phyloP scores from a whole-genome alignment of 1,284 basidiomycete genomes.

The Inonotus hispidus region DNA sequence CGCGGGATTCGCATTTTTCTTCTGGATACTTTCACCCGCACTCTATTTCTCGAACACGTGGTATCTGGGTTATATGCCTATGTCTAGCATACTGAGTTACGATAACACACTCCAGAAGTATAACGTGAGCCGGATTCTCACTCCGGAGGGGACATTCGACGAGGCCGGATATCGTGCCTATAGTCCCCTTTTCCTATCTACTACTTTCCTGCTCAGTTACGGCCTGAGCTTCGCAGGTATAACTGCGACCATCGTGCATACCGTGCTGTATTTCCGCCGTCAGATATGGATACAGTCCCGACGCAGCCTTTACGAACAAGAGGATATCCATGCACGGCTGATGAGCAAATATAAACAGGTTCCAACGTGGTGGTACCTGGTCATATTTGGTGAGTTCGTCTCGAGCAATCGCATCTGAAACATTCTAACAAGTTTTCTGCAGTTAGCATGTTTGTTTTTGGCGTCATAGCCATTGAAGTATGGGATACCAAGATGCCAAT shows the following conservation, averaged over 20 bases:
- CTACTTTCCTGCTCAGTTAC: constrained; percentile 63
- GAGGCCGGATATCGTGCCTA: constrained; percentile 65
- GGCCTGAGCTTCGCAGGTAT: constrained; percentile 64
- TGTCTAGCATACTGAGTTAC: constrained; percentile 49
- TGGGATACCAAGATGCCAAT: constrained; percentile 36
- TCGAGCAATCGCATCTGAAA: not conserved
- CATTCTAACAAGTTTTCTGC: constrained; percentile 20
- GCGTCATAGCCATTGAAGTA: constrained; percentile 40
- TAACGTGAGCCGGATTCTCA: constrained; percentile 64
- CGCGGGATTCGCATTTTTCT: constrained; percentile 37
- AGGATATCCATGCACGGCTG: constrained; percentile 77
- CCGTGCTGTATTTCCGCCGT: constrained; percentile 72
- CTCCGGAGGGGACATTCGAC: constrained; percentile 53
- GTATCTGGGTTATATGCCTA: constrained; percentile 31
- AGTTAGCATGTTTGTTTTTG: constrained; percentile 29
- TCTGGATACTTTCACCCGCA: constrained; percentile 37
- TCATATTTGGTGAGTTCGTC: constrained; percentile 22
- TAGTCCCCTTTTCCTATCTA: constrained; percentile 79
- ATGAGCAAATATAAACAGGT: constrained; percentile 64
- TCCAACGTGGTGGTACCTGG: constrained; percentile 46
- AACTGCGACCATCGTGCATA: constrained; percentile 67
- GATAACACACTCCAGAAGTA: constrained; percentile 65
- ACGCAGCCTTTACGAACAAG: constrained; percentile 59
- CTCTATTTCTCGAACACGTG: constrained; percentile 21
- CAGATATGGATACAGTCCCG: constrained; percentile 60